A percentile compares a stretch with the other conserved stretches of the same genome.
phyloP scores from a whole-genome alignment of 331 rosid species.

The Dryas integrifolia region DNA sequence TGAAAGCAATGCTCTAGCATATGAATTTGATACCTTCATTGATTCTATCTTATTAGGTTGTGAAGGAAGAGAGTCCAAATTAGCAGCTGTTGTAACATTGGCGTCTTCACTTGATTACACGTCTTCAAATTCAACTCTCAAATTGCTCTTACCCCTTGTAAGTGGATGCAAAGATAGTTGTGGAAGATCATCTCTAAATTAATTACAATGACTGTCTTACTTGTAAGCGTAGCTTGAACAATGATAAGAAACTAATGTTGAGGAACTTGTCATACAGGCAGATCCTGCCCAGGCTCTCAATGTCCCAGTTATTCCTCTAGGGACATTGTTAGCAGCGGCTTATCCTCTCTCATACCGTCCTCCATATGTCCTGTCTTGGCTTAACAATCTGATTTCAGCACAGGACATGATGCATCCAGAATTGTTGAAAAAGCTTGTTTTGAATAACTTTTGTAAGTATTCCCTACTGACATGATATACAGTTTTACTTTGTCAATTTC shows the following conservation, averaged over 20 bases:
- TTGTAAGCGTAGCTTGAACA: background rate
- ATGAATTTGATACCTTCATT: conserved; percentile 5
- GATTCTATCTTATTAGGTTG: conserved; percentile 43
- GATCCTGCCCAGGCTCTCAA: conserved; percentile 98
- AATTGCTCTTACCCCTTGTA: conserved; percentile 87
- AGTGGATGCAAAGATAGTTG: conserved; percentile 35
- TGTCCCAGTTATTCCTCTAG: conserved; percentile 92
- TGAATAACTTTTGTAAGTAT: conserved; percentile 89
- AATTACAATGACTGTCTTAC: conserved; percentile 19
- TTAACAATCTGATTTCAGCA: conserved; percentile 80
- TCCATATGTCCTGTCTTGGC: conserved; percentile 81
- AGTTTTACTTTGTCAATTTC: background rate
- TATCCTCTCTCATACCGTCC: conserved; percentile 83
- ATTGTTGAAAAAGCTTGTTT: conserved; percentile 69
- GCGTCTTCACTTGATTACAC: conserved; percentile 95
- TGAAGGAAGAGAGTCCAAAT: conserved; percentile 68
- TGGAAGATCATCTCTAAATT: conserved; percentile 6
- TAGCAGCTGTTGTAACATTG: conserved; percentile 86
- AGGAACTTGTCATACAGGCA: conserved; percentile 62
- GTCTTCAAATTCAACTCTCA: conserved; percentile 82
- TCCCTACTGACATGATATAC: conserved; percentile 13
- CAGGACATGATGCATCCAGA: conserved; percentile 99
- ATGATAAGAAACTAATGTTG: conserved; percentile 28
- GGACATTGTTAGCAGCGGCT: conserved; percentile 79
- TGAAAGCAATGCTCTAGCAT: background rate